Conservation (phyloP, 202 grass and related monocot genomes). For the Panicum hallii region DNA sequence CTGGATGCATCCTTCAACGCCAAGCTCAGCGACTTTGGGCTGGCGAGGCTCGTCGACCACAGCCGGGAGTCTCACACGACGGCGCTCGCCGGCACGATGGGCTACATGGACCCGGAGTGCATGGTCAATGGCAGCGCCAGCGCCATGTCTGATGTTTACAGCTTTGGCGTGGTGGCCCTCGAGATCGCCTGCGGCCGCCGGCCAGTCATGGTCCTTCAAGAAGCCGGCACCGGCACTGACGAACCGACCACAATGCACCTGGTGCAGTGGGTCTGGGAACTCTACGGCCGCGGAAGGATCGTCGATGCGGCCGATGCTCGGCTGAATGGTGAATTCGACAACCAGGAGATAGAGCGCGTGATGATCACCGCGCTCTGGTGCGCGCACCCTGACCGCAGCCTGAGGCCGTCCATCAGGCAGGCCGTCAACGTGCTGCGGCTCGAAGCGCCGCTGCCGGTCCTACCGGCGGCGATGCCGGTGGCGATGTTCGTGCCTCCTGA, state of each 20-base stretch:
- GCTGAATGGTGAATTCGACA: conserved; percentile 21
- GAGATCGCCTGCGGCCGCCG: conserved; percentile 43
- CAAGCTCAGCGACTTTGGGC: neutral
- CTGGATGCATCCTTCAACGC: neutral
- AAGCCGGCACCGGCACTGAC: neutral
- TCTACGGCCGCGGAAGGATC: conserved; percentile 14
- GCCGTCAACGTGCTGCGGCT: too few species aligned
- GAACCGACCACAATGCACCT: neutral
- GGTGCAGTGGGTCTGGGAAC: conserved; percentile 33
- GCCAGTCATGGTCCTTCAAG: neutral
- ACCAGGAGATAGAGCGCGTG: conserved; percentile 10
- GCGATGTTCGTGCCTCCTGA: neutral
- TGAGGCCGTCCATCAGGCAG: conserved; percentile 13
- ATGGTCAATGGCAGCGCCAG: conserved; percentile 38
- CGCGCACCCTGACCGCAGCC: conserved; percentile 35
- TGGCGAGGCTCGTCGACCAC: conserved; percentile 32
- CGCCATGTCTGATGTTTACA: conserved; percentile 40
- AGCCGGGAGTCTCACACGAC: neutral
- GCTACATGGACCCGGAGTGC: conserved; percentile 61
- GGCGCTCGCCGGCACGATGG: neutral
- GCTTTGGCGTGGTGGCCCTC: neutral
- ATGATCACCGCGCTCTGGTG: conserved; percentile 45
- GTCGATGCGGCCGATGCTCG: conserved; percentile 12
- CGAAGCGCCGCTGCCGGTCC: neutral
- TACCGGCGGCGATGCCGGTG: neutral